Conservation (phyloP, 257 asterid species). For the Osmanthus fragrans region DNA sequence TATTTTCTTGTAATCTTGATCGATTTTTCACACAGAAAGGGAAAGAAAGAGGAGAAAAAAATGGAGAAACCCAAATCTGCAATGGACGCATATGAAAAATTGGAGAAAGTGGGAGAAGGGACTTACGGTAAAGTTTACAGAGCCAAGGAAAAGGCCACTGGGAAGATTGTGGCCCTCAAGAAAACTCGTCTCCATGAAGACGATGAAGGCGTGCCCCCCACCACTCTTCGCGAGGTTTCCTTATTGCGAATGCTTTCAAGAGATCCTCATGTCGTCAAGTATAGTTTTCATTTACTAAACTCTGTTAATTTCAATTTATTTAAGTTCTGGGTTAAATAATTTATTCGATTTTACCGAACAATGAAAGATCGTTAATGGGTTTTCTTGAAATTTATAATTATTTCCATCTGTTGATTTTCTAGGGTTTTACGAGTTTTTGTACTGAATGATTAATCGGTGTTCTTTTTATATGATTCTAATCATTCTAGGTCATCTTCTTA, state of each 20-base stretch:
- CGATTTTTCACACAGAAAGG: not conserved
- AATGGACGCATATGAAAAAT: slow-evolving; percentile 91
- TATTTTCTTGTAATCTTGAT: slow-evolving; percentile 15
- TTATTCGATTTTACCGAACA: not conserved
- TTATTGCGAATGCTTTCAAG: slow-evolving; percentile 86
- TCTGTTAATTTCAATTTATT: not conserved
- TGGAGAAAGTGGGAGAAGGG: slow-evolving; percentile 95
- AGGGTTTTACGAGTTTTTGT: not conserved
- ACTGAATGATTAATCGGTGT: not conserved
- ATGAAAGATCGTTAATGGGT: not conserved
- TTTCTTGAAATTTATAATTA: not conserved
- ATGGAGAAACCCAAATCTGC: slow-evolving; percentile 55
- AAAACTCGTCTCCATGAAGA: slow-evolving; percentile 95
- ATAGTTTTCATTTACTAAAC: not conserved
- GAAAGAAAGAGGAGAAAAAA: slow-evolving; percentile 11
- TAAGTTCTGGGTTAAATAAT: not conserved
- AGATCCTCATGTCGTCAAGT: slow-evolving; percentile 85
- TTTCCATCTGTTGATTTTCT: slow-evolving; percentile 1
- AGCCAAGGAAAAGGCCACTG: slow-evolving; percentile 91
- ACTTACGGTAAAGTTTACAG: slow-evolving; percentile 94
- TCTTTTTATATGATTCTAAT: not conserved
- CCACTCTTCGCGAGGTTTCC: slow-evolving; percentile 96
- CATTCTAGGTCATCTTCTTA: not conserved
- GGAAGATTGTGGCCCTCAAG: slow-evolving; percentile 85
- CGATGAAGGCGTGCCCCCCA: slow-evolving; percentile 97